Conservation (phyloP, 1,284 basidiomycete species). For the Omphalotus olearius region DNA sequence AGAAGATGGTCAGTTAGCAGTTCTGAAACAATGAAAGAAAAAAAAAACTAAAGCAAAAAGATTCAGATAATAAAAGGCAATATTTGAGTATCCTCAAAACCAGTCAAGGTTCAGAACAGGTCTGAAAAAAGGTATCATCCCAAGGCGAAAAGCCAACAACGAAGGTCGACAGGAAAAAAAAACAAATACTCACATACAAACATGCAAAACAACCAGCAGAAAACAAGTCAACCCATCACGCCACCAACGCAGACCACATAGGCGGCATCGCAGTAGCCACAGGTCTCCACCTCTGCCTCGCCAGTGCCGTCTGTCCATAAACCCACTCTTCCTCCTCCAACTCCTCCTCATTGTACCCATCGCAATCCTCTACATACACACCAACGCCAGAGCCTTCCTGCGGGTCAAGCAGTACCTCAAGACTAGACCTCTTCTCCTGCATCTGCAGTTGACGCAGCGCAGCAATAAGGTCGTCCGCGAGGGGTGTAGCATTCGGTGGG, state of each 20-base stretch:
- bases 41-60: constrained; percentile 6
- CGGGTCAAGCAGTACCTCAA: constrained; percentile 61
- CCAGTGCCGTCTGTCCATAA: constrained; percentile 53
- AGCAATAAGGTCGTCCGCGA: constrained; percentile 86
- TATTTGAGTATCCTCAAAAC: constrained; percentile 33
- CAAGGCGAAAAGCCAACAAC: constrained; percentile 12
- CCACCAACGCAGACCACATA: constrained; percentile 27
- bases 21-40: not conserved
- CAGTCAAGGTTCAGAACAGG: constrained; percentile 41
- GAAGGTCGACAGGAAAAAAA: constrained; percentile 5
- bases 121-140: constrained; percentile 48
- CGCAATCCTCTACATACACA: constrained; percentile 71
- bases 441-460: constrained; percentile 67
- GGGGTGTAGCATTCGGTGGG: constrained; percentile 82
- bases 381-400: constrained; percentile 69
- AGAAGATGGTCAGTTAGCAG: not conserved
- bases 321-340: constrained; percentile 50
- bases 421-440: constrained; percentile 24
- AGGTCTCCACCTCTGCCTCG: constrained; percentile 46
- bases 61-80: constrained; percentile 26
- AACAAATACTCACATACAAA: constrained; percentile 22
- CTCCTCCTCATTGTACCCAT: constrained; percentile 29
- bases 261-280: constrained; percentile 58
- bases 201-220: constrained; percentile 20
- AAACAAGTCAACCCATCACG: constrained; percentile 10